Evolutionary conservation across 768 basidiomycete species (phyloP).

Genomic region (Rhodosporidiobolus odoratus): DNA sequence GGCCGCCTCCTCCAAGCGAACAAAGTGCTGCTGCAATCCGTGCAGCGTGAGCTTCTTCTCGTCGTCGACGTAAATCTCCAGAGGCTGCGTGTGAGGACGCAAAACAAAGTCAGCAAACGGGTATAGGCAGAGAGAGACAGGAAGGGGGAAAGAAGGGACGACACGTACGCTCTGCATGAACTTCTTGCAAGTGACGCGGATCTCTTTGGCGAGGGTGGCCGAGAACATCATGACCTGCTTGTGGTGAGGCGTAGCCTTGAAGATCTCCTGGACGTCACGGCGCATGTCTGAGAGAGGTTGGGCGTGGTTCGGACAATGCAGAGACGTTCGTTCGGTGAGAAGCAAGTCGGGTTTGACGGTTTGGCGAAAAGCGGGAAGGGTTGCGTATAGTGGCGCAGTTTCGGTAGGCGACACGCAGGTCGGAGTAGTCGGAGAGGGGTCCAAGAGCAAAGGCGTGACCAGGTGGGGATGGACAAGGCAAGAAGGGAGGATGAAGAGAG

Average conservation of each 20-base stretch:
- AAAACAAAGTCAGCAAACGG: neutral
- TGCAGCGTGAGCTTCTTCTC: slow-evolving; percentile 97
- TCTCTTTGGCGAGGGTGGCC: slow-evolving; percentile 94
- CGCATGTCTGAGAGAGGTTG: slow-evolving; percentile 80
- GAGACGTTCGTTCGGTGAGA: neutral
- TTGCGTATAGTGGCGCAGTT: no score
- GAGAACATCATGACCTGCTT: slow-evolving; percentile 99
- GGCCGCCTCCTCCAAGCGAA: slow-evolving; percentile 86
- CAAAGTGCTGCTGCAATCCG: slow-evolving; percentile 96
- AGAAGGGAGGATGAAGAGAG: slow-evolving; percentile 18
- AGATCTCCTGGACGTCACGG: slow-evolving; percentile 99
- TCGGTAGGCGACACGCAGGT: slow-evolving; percentile 26
- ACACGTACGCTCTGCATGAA: slow-evolving; percentile 93
- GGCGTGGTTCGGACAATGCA: neutral
- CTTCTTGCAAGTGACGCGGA: slow-evolving; percentile 95
- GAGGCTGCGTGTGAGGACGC: slow-evolving; percentile 57
- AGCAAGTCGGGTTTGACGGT: no score
- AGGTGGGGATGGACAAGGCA: slow-evolving; percentile 31
- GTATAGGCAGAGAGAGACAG: neutral
- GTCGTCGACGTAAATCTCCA: slow-evolving; percentile 99
- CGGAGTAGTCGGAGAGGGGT: neutral
- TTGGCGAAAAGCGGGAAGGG: no score
- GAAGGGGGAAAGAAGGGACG: neutral
- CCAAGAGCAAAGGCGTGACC: neutral
- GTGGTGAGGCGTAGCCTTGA: slow-evolving; percentile 96